phyloP scores from a whole-genome alignment of 2,329 filamentous ascomycete species.

The Tolypocladium nubicola region DNA sequence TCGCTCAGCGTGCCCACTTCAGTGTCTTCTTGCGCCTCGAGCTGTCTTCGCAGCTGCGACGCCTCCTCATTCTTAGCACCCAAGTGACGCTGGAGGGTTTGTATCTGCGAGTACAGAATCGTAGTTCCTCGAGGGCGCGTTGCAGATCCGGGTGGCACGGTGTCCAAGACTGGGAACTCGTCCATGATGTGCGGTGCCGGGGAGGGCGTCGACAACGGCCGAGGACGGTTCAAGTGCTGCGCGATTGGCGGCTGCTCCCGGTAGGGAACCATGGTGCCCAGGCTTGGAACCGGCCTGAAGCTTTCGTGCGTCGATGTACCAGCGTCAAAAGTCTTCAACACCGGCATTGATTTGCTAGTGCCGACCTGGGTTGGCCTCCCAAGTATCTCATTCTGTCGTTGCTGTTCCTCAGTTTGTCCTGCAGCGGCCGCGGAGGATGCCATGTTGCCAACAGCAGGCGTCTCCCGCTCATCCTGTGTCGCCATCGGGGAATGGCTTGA shows the following conservation, averaged over 20 bases:
- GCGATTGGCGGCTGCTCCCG: slow-evolving; percentile 27
- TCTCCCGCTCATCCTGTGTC: neutral
- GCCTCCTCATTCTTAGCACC: slow-evolving; percentile 34
- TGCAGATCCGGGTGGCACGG: neutral
- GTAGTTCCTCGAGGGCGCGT: slow-evolving; percentile 14
- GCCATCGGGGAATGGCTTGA: neutral
- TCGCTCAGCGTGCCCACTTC: slow-evolving; percentile 36
- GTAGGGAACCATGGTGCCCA: slow-evolving; percentile 27
- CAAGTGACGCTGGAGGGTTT: slow-evolving; percentile 36
- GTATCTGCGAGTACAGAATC: slow-evolving; percentile 36
- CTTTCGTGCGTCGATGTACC: neutral
- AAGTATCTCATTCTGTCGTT: too few species aligned
- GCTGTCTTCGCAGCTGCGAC: slow-evolving; percentile 30
- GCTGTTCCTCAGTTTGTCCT: neutral
- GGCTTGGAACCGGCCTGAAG: slow-evolving; percentile 13
- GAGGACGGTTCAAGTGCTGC: slow-evolving; percentile 23
- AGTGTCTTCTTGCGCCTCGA: slow-evolving; percentile 31
- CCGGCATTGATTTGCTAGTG: neutral
- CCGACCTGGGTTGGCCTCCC: neutral
- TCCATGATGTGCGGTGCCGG: neutral
- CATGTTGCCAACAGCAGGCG: neutral
- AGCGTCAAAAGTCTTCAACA: neutral
- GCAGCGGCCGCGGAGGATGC: neutral
- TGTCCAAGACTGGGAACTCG: neutral
- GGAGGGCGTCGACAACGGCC: slow-evolving; percentile 21